Percentiles rank a stretch among this genome's conserved stretches.
These are phyloP conservation scores for Cladosporium sp. DNA, from an alignment of 2,329 filamentous ascomycete genomes.

Conservation along the genomic window DNA sequence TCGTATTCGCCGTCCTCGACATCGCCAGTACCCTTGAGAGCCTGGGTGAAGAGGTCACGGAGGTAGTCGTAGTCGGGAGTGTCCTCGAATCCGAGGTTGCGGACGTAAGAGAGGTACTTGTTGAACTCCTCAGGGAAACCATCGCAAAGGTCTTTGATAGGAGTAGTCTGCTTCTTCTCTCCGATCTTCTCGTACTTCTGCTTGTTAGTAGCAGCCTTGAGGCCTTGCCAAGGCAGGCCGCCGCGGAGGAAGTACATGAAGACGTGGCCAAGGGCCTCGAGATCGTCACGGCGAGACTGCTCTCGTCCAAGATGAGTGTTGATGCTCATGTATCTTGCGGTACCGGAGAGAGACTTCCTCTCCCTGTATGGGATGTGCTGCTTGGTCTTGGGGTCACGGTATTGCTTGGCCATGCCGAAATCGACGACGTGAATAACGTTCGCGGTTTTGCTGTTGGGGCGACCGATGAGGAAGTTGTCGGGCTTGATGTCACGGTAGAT, in stretches of 20 bases:
- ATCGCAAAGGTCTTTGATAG: conserved; percentile 94
- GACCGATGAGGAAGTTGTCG: conserved; percentile 96
- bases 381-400: conserved; percentile 97
- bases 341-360: conserved; percentile 87
- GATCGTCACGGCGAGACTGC: conserved; percentile 90
- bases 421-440: conserved; percentile 99
- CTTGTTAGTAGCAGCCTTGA: conserved; percentile 71
- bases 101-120: conserved; percentile 95
- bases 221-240: conserved; percentile 63
- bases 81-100: conserved; percentile 97
- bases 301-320: conserved; percentile 97
- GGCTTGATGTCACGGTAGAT: conserved; percentile 99
- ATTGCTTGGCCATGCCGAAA: conserved; percentile 99
- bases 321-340: conserved; percentile 98
- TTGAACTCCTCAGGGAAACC: conserved; percentile 97
- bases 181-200: conserved; percentile 99
- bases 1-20: conserved; percentile 98
- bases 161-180: conserved; percentile 98
- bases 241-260: conserved; percentile 68
- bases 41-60: conserved; percentile 91
- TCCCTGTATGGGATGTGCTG: conserved; percentile 98
- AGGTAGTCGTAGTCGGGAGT: conserved; percentile 98
- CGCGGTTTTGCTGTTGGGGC: conserved; percentile 85
- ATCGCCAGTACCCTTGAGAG: conserved; percentile 88
- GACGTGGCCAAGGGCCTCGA: conserved; percentile 75